phyloP scores from a whole-genome alignment of 2,329 filamentous ascomycete species.

The Nectriaceae sp. region DNA sequence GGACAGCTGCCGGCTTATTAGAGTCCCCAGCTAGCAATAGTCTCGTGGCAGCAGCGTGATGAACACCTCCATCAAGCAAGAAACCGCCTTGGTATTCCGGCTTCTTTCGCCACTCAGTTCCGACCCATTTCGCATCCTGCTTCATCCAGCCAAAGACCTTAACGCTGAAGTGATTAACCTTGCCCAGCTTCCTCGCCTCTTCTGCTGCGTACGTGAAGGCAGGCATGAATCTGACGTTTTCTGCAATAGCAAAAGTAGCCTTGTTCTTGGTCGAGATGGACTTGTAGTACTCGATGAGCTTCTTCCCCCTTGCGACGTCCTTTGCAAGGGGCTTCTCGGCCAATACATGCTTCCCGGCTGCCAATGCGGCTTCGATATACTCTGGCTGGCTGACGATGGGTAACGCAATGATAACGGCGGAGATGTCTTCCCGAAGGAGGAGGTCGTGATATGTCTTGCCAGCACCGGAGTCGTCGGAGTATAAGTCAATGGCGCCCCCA shows the following conservation, averaged over 20 bases:
- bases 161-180: conserved; percentile 49
- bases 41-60: conserved; percentile 66
- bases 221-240: conserved; percentile 70
- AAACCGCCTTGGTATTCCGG: conserved; percentile 77
- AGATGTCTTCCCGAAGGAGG: conserved; percentile 54
- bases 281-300: conserved; percentile 40
- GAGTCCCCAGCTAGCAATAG: conserved; percentile 53
- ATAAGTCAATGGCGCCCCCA: conserved; percentile 45
- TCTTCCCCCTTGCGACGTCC: conserved; percentile 49
- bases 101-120: conserved; percentile 64
- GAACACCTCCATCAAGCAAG: conserved; percentile 74
- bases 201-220: conserved; percentile 55
- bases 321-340: conserved; percentile 70
- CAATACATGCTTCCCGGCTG: conserved; percentile 70
- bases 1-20: conserved; percentile 47
- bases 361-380: conserved; percentile 58
- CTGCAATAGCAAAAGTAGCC: conserved; percentile 62
- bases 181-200: conserved; percentile 34
- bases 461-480: conserved; percentile 55
- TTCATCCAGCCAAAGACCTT: conserved; percentile 38
- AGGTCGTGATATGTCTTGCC: conserved; percentile 52
- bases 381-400: conserved; percentile 63
- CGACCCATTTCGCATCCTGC: conserved; percentile 47
- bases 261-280: conserved; percentile 25
- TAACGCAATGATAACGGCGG: conserved; percentile 59